Percentiles rank a stretch among this genome's conserved stretches.
These are phyloP conservation scores for Gracilaria caudata DNA, from an alignment of 23 red algal genomes.

Conservation along the genomic window DNA sequence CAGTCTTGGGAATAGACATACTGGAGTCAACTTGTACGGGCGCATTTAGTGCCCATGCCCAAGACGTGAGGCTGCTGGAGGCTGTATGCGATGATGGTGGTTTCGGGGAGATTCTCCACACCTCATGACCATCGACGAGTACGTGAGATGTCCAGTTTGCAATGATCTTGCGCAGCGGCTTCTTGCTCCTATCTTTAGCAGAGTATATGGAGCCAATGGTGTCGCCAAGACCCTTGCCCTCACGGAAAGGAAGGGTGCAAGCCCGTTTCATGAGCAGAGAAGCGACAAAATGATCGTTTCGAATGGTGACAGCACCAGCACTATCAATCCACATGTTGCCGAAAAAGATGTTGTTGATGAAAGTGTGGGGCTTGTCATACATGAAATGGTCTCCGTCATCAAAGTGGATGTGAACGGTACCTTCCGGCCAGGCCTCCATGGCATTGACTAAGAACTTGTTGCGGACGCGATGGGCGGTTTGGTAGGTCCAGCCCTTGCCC, in stretches of 20 bases:
- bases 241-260: constrained; percentile 27
- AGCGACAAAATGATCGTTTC: constrained; percentile 37
- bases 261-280: constrained; percentile 43
- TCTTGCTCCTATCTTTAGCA: not conserved
- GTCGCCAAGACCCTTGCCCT: constrained; percentile 36
- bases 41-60: constrained; percentile 62
- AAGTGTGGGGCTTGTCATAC: constrained; percentile 88
- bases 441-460: constrained; percentile 91
- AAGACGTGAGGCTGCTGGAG: constrained; percentile 22
- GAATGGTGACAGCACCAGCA: constrained; percentile 78
- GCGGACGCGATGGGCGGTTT: constrained; percentile 64
- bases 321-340: constrained; percentile 95
- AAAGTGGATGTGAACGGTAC: constrained; percentile 77
- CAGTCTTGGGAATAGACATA: constrained; percentile 52
- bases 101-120: constrained; percentile 39
- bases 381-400: constrained; percentile 86
- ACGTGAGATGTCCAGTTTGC: constrained; percentile 57
- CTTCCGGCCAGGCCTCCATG: constrained; percentile 89
- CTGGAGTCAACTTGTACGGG: not conserved
- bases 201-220: constrained; percentile 29
- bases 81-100: constrained; percentile 21
- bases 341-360: constrained; percentile 92
- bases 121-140: constrained; percentile 6
- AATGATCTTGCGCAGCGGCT: not conserved
- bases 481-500: constrained; percentile 83